These are phyloP conservation scores for Akanthomyces uredinophilus DNA, from an alignment of 2,329 filamentous ascomycete species.

Conservation along the genomic window DNA sequence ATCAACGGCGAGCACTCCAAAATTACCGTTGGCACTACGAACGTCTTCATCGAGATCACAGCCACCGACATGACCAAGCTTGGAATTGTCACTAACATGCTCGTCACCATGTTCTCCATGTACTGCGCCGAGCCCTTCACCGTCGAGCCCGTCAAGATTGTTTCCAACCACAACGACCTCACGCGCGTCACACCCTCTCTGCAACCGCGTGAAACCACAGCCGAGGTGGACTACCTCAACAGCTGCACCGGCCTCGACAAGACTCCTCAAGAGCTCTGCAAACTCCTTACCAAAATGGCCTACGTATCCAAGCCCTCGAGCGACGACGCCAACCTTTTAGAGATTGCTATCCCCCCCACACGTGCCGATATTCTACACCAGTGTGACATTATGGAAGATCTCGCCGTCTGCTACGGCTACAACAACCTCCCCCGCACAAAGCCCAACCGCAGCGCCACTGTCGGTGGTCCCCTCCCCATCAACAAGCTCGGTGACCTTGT, in stretches of 20 bases:
- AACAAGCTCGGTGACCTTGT: constrained; percentile 96
- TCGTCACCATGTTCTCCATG: constrained; percentile 94
- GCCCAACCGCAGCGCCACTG: constrained; percentile 77
- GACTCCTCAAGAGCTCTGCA: constrained; percentile 68
- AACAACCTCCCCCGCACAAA: constrained; percentile 88
- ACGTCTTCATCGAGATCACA: constrained; percentile 96
- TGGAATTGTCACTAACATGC: constrained; percentile 90
- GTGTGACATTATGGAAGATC: constrained; percentile 98
- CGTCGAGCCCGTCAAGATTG: constrained; percentile 86
- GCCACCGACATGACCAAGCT: constrained; percentile 95
- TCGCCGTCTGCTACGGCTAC: constrained; percentile 95
- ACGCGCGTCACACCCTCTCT: constrained; percentile 78
- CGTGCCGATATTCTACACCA: constrained; percentile 93
- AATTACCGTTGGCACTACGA: constrained; percentile 84
- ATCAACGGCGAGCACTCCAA: constrained; percentile 98
- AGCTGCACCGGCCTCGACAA: constrained; percentile 80
- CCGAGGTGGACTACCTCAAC: constrained; percentile 91
- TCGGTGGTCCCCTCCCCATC: constrained; percentile 80
- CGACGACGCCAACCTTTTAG: constrained; percentile 63
- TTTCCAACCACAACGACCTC: constrained; percentile 85
- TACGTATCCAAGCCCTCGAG: constrained; percentile 73
- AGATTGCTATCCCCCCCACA: constrained; percentile 80
- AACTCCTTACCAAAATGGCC: constrained; percentile 83
- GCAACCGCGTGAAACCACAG: constrained; percentile 68
- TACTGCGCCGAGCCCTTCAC: constrained; percentile 88